Conservation (phyloP, 495 filamentous ascomycete species). For the Rusavskia elegans region DNA sequence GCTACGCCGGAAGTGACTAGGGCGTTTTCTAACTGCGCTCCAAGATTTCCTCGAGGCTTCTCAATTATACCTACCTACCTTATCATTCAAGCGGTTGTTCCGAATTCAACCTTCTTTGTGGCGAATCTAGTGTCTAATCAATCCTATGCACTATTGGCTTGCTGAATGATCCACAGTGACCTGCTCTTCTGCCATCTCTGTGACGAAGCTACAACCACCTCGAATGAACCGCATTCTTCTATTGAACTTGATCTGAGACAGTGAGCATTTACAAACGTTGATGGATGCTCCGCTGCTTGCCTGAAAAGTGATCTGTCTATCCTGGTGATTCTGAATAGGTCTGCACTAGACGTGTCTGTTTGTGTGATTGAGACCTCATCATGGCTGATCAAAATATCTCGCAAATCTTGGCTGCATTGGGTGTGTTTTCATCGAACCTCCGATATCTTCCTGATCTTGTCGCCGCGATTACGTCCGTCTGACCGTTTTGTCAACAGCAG, state of each 20-base stretch:
- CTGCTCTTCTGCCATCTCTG: neutral
- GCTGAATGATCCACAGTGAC: neutral
- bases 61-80: too few species aligned
- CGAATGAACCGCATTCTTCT: neutral
- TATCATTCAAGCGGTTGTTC: too few species aligned
- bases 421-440: constrained; percentile 17
- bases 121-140: too few species aligned
- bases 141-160: neutral
- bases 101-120: too few species aligned
- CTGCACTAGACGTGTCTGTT: neutral
- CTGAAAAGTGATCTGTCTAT: neutral
- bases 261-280: neutral
- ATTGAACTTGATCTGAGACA: neutral
- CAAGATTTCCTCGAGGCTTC: too few species aligned
- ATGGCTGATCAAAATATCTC: constrained; percentile 37
- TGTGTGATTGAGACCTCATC: neutral
- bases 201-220: neutral
- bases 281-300: neutral
- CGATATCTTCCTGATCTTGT: neutral
- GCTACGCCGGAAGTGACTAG: too few species aligned
- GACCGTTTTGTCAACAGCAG: constrained; percentile 16
- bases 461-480: neutral
- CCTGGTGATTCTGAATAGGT: neutral
- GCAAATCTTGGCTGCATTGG: constrained; percentile 36
- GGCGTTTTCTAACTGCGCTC: too few species aligned